Conservation (phyloP, 768 basidiomycete species). For the Leccinum longicurvipes region DNA sequence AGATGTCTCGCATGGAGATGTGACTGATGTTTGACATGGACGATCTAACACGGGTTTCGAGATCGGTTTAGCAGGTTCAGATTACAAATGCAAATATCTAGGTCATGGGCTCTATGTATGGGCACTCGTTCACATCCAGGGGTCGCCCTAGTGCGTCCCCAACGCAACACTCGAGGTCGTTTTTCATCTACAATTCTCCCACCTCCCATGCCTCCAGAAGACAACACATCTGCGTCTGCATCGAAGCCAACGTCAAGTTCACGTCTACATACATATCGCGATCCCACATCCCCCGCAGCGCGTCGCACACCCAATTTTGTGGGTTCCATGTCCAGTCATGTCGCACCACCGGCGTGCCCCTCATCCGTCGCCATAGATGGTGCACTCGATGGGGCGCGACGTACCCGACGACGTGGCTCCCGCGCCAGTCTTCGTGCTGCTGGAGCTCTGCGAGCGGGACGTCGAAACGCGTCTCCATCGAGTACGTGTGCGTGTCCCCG, state of each 20-base stretch:
- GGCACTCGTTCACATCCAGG: not conserved
- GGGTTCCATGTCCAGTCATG: slow-evolving; percentile 20
- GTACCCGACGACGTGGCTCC: slow-evolving; percentile 23
- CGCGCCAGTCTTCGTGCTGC: slow-evolving; percentile 22
- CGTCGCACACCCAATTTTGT: slow-evolving; percentile 30
- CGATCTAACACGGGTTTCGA: not conserved
- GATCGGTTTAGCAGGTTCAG: not conserved
- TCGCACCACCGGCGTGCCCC: slow-evolving; percentile 15
- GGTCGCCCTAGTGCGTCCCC: not conserved
- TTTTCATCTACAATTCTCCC: slow-evolving; percentile 7
- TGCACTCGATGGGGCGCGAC: slow-evolving; percentile 14
- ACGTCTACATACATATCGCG: slow-evolving; percentile 13
- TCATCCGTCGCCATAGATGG: slow-evolving; percentile 14
- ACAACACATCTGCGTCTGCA: slow-evolving; percentile 29
- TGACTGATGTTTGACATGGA: not conserved
- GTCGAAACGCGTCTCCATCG: not conserved
- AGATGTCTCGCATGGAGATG: no score
- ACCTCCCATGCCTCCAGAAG: slow-evolving; percentile 32
- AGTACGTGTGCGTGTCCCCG: slow-evolving; percentile 25
- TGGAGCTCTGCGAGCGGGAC: not conserved
- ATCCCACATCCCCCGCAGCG: slow-evolving; percentile 12
- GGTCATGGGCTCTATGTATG: not conserved
- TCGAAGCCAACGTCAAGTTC: slow-evolving; percentile 9
- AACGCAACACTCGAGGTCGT: not conserved
- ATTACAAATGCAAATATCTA: not conserved